Evolutionary conservation across 352 stramenopile genomes (phyloP).

Genomic region (Pythium angustatum): DNA sequence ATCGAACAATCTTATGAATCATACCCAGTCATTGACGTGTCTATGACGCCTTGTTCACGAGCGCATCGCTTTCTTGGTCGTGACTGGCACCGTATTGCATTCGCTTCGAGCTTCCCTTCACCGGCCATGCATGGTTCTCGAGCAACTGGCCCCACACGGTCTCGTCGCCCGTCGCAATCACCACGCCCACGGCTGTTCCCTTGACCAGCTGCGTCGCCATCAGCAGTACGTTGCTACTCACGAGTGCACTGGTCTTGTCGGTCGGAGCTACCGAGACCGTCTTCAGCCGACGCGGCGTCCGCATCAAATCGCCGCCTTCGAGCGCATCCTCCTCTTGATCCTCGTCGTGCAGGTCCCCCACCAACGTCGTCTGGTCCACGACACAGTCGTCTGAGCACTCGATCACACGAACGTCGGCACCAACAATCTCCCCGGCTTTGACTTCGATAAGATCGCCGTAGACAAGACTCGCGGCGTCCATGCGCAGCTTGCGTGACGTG

Average conservation of each 20-base stretch:
- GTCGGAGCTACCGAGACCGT: slow-evolving; percentile 31
- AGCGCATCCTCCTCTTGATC: slow-evolving; percentile 30
- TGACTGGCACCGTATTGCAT: not conserved
- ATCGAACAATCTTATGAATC: too few species aligned
- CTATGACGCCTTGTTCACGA: slow-evolving; percentile 20
- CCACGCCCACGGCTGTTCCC: slow-evolving; percentile 58
- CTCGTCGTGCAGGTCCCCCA: slow-evolving; percentile 41
- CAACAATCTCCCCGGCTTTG: slow-evolving; percentile 84
- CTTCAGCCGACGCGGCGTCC: slow-evolving; percentile 31
- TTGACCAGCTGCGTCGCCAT: slow-evolving; percentile 63
- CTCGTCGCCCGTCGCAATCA: slow-evolving; percentile 71
- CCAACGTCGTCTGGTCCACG: slow-evolving; percentile 59
- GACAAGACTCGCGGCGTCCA: slow-evolving; percentile 91
- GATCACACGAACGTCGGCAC: slow-evolving; percentile 85
- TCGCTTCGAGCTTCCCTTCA: slow-evolving; percentile 4
- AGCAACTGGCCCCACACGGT: slow-evolving; percentile 74
- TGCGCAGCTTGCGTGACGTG: slow-evolving; percentile 69
- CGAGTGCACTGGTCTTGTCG: slow-evolving; percentile 32
- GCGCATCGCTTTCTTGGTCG: slow-evolving; percentile 13
- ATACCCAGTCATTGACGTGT: too few species aligned
- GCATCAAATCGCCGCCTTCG: slow-evolving; percentile 24
- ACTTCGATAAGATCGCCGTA: slow-evolving; percentile 92
- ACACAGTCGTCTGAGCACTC: slow-evolving; percentile 79
- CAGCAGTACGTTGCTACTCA: slow-evolving; percentile 66
- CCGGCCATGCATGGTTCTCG: slow-evolving; percentile 58